A percentile compares a stretch with the other conserved stretches of the same genome.
These are phyloP conservation scores for Halteria grandinella DNA, from an alignment of 73 alveolate genomes.

Conservation along the genomic window DNA sequence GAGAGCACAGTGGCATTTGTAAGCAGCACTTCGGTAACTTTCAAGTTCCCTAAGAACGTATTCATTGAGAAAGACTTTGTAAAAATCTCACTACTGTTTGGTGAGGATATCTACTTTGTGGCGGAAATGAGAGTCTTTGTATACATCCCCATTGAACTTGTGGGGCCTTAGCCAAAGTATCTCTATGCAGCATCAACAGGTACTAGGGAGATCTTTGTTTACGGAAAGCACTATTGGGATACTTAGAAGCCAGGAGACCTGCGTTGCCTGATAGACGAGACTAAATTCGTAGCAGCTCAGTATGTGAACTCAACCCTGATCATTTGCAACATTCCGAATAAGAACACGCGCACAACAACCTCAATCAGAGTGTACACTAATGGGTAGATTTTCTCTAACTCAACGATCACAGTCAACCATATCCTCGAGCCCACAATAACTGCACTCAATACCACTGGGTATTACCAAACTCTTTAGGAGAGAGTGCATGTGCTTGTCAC, in stretches of 20 bases:
- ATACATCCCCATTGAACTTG: slow-evolving; percentile 4
- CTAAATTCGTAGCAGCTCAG: too few relatives aligned
- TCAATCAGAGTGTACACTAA: too few relatives aligned
- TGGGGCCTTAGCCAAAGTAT: slow-evolving; percentile 3
- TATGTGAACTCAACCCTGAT: too few relatives aligned
- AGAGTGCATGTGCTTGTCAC: neutral
- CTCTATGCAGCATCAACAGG: slow-evolving; percentile 23
- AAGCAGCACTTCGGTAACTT: neutral
- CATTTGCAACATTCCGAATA: too few relatives aligned
- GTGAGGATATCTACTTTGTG: slow-evolving; percentile 2
- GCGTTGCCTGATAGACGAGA: slow-evolving; percentile 25
- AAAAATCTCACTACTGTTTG: slow-evolving; percentile 15
- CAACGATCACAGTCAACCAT: too few relatives aligned
- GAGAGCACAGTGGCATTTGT: neutral
- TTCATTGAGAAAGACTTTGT: slow-evolving; percentile 29
- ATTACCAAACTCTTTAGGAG: slow-evolving; percentile 4
- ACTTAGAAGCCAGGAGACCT: slow-evolving; percentile 4
- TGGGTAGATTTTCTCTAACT: too few relatives aligned
- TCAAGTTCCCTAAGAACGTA: slow-evolving; percentile 3
- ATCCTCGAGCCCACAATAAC: slow-evolving; percentile 30
- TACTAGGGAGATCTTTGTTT: neutral
- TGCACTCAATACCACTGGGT: neutral
- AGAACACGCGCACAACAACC: too few relatives aligned
- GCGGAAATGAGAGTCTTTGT: slow-evolving; percentile 36
- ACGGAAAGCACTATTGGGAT: slow-evolving; percentile 14